phyloP scores from a whole-genome alignment of 2,329 filamentous ascomycete genomes.

The Aspergillus thermomutatus region DNA sequence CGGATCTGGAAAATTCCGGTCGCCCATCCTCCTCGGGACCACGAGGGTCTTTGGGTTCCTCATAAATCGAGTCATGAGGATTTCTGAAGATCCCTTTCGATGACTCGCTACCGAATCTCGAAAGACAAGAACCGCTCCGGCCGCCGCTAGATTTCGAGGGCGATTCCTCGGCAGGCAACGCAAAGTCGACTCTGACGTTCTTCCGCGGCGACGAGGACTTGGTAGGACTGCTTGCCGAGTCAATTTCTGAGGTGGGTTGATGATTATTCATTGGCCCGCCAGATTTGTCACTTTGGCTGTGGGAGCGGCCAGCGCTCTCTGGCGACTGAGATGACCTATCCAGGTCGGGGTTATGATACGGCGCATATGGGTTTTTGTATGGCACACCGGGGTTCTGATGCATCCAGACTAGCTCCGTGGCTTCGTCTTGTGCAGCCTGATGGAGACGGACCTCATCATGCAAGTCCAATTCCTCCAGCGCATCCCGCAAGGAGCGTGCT shows the following conservation, averaged over 20 bases:
- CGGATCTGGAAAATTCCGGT: slow-evolving; percentile 28
- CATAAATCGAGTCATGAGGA: slow-evolving; percentile 68
- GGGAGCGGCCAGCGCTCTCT: slow-evolving; percentile 43
- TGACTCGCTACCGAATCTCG: slow-evolving; percentile 36
- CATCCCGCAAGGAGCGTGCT: slow-evolving; percentile 53
- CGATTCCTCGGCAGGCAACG: slow-evolving; percentile 29
- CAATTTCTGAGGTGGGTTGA: slow-evolving; percentile 20
- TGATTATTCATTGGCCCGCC: slow-evolving; percentile 13
- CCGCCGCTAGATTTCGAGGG: slow-evolving; percentile 12
- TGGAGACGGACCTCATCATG: slow-evolving; percentile 54
- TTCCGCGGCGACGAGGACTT: slow-evolving; percentile 29
- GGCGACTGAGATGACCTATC: slow-evolving; percentile 40
- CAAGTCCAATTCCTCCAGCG: slow-evolving; percentile 58
- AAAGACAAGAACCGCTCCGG: slow-evolving; percentile 21
- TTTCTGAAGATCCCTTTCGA: slow-evolving; percentile 55
- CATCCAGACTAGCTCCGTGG: slow-evolving; percentile 62
- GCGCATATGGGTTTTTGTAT: slow-evolving; percentile 47
- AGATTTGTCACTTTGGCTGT: slow-evolving; percentile 36
- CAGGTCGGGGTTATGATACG: slow-evolving; percentile 45
- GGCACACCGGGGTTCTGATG: slow-evolving; percentile 55
- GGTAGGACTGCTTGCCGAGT: slow-evolving; percentile 8
- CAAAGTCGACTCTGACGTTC: slow-evolving; percentile 41
- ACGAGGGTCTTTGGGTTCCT: slow-evolving; percentile 65
- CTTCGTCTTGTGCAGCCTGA: slow-evolving; percentile 59
- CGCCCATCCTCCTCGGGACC: slow-evolving; percentile 20